phyloP scores from a whole-genome alignment of 306 rosid species.

The Inga leiocalycina region DNA sequence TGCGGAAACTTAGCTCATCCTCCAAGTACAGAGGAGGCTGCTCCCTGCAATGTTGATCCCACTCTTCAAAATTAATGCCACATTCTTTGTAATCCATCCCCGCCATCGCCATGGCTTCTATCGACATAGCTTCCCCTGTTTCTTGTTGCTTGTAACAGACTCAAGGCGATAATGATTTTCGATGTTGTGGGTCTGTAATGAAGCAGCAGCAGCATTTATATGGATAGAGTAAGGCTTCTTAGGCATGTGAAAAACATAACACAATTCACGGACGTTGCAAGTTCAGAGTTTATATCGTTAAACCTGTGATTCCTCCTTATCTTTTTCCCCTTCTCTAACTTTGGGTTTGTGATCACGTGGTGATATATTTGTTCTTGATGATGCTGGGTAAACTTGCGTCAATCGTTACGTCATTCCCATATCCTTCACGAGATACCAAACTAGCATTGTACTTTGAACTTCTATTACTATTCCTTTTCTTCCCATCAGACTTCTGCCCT shows the following conservation, averaged over 20 bases:
- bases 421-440: not conserved
- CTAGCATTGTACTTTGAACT: not conserved
- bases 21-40: slow-evolving; percentile 37
- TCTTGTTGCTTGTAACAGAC: not conserved
- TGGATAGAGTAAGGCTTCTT: not conserved
- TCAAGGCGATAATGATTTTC: not conserved
- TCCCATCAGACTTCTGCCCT: not conserved
- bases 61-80: slow-evolving; percentile 31
- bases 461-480: not conserved
- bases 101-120: slow-evolving; percentile 57
- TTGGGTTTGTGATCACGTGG: not conserved
- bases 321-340: not conserved
- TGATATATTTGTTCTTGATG: not conserved
- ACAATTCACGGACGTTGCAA: slow-evolving; percentile 27
- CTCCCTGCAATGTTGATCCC: slow-evolving; percentile 6
- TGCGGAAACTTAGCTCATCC: not conserved
- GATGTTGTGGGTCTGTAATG: not conserved
- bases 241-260: slow-evolving; percentile 1
- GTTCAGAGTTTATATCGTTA: not conserved
- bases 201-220: not conserved
- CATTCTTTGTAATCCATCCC: slow-evolving; percentile 42
- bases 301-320: slow-evolving; percentile 13
- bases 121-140: slow-evolving; percentile 28
- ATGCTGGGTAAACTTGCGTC: not conserved
- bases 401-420: slow-evolving; percentile 11